Evolutionary conservation across 1,284 basidiomycete genomes (phyloP).

Genomic region (Cystobasidium pallidum): DNA sequence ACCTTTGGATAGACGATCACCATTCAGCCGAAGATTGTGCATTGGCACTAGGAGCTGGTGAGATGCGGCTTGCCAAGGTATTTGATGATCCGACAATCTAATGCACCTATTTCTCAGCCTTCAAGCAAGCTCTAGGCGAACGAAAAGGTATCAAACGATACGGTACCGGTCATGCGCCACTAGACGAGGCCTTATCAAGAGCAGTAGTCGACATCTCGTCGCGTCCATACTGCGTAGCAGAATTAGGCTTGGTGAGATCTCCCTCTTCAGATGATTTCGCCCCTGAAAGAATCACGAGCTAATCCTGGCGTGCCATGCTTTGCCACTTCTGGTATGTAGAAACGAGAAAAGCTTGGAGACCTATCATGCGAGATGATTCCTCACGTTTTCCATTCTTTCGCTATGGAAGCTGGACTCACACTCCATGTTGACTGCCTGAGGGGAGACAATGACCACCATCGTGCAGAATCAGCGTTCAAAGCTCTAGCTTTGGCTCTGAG

Average conservation of each 20-base stretch:
- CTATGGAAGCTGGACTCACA: slow-evolving; percentile 85
- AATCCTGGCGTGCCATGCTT: background rate
- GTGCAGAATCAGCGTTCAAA: slow-evolving; percentile 58
- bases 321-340: slow-evolving; percentile 59
- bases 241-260: slow-evolving; percentile 62
- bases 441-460: slow-evolving; percentile 97
- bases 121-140: slow-evolving; percentile 94
- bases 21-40: slow-evolving; percentile 88
- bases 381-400: slow-evolving; percentile 90
- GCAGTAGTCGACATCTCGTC: slow-evolving; percentile 98
- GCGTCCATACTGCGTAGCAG: slow-evolving; percentile 89
- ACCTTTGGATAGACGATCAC: slow-evolving; percentile 98
- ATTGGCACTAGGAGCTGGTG: slow-evolving; percentile 53
- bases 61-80: slow-evolving; percentile 37
- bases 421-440: slow-evolving; percentile 91
- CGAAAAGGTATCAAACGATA: slow-evolving; percentile 92
- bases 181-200: slow-evolving; percentile 95
- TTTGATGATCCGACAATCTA: slow-evolving; percentile 83
- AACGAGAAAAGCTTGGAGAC: slow-evolving; percentile 95
- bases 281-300: background rate
- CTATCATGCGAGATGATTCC: slow-evolving; percentile 88
- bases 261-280: background rate
- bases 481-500: slow-evolving; percentile 71
- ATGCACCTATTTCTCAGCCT: slow-evolving; percentile 71
- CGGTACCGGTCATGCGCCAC: slow-evolving; percentile 92